Evolutionary conservation across 108 stramenopile species (phyloP).

Genomic region (Cylindrotheca closterium): DNA sequence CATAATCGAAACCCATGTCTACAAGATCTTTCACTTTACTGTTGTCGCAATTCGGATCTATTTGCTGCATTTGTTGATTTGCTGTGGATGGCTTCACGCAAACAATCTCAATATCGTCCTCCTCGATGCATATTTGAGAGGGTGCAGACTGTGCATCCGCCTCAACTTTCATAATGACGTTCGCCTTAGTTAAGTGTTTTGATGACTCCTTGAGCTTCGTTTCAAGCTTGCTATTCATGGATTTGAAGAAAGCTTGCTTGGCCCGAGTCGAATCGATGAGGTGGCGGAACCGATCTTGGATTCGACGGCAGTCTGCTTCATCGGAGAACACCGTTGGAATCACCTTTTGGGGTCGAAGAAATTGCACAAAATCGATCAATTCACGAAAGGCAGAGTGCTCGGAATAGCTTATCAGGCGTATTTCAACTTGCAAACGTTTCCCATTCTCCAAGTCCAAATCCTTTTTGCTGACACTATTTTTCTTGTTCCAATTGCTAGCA

Average conservation of each 20-base stretch:
- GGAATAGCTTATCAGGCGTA: conserved; percentile 65
- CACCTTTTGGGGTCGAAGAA: conserved; percentile 62
- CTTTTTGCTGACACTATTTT: conserved; percentile 39
- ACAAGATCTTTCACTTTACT: conserved; percentile 2
- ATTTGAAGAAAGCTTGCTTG: conserved; percentile 51
- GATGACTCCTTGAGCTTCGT: not conserved
- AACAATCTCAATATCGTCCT: not conserved
- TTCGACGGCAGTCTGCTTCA: conserved; percentile 41
- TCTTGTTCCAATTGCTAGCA: conserved; percentile 61
- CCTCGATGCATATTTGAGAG: not conserved
- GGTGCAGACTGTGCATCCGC: not conserved
- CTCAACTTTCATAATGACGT: not conserved
- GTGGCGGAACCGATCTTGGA: conserved; percentile 42
- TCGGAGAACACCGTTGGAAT: conserved; percentile 69
- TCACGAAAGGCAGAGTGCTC: conserved; percentile 85
- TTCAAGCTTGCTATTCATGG: conserved; percentile 15
- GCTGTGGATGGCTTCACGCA: not conserved
- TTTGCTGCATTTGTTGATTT: not conserved
- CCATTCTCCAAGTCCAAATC: not conserved
- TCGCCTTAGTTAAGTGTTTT: not conserved
- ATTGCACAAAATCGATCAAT: conserved; percentile 71
- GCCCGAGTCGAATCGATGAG: conserved; percentile 47
- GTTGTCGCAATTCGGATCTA: not conserved
- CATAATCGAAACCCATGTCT: conserved; percentile 21
- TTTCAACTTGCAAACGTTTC: conserved; percentile 28